Evolutionary conservation across 139 green algal genomes (phyloP).

Genomic region (Coelastrella sp.): DNA sequence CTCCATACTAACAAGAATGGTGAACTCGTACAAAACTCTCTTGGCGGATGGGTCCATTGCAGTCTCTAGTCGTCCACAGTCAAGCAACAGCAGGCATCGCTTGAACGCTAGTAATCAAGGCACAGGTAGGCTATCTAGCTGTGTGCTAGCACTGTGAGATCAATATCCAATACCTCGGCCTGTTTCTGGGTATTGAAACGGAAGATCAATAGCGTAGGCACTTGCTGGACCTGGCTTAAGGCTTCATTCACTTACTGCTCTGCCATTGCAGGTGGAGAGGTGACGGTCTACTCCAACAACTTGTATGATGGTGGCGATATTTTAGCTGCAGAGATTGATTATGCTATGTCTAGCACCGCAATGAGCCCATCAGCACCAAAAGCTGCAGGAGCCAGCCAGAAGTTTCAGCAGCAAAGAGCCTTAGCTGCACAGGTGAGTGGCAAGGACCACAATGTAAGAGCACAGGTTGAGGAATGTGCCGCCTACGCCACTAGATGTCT

Average conservation of each 20-base stretch:
- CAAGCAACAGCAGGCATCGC: not conserved
- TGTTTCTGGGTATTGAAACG: no score
- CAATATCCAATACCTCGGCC: no score
- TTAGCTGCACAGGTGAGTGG: conserved; percentile 19
- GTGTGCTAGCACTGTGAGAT: no score
- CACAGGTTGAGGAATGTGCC: not conserved
- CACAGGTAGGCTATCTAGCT: not conserved
- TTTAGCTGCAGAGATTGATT: conserved; percentile 8
- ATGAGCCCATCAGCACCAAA: not conserved
- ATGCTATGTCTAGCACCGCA: not conserved
- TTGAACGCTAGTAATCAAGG: not conserved
- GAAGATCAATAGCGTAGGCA: no score
- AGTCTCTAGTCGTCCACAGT: not conserved
- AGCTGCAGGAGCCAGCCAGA: conserved; percentile 2
- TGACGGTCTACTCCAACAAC: conserved; percentile 42
- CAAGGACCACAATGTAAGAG: no score
- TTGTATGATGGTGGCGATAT: conserved; percentile 47
- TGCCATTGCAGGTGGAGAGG: not conserved
- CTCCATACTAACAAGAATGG: not conserved
- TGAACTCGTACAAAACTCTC: conserved; percentile 18
- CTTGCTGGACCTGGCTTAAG: no score
- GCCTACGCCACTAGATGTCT: no score
- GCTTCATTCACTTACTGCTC: not conserved
- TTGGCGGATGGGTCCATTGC: conserved; percentile 15
- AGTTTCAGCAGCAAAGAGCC: conserved; percentile 35